Evolutionary conservation across 1,284 basidiomycete genomes (phyloP), one percentile per base, ranked within the genome.

Genomic region (Trichosporon coremiiforme): DNA sequence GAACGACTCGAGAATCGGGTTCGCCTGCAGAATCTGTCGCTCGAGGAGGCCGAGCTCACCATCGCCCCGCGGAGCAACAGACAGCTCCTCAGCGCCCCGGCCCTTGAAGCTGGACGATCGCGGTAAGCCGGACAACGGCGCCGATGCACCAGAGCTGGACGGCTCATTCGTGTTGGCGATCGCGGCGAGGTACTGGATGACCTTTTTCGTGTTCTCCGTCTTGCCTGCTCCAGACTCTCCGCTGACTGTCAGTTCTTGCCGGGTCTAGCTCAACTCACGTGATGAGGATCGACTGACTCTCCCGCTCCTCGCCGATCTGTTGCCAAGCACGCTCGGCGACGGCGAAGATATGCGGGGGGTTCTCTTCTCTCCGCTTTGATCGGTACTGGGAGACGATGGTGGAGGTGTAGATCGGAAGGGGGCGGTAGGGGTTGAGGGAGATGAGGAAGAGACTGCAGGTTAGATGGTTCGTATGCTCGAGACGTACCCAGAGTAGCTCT

Each of bases 201-300:
- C 96, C 80, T 98, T 98, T 87, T 99, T 99, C 15, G 97, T 99
- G 84, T 96, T 99, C 82, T 99, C 97, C 0, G 97, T 99, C 87
- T 99, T 99, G 62, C 97, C 97, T 1, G 97, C 97, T 55, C 97
- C 97, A 2, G 97, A 99, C 86, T 99, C 97, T 68, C 97, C 97
- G 4, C 94, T 96, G 77, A 17, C 4, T 29, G 66, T 72, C 35
- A 77, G 71, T 13, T 33, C 33, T 10, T 8, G 29, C 22, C 4
- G 25, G 25, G 25, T 25, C n/a, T 2, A 47, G 10, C 8, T 71
- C 45, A 33, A 87, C 92, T 53, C 83, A 95, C 91, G 96, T 99
- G 84, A 99, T 98, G 66, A 99, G 88, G 73, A 99, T 94, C 79
- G 94, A 96, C 84, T 99, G 97, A 76, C 95, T 95, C 85, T 99